Percentiles rank a stretch among this genome's conserved stretches.
Evolutionary conservation across 495 filamentous ascomycete species (phyloP).

Genomic region (Evernia prunastri): DNA sequence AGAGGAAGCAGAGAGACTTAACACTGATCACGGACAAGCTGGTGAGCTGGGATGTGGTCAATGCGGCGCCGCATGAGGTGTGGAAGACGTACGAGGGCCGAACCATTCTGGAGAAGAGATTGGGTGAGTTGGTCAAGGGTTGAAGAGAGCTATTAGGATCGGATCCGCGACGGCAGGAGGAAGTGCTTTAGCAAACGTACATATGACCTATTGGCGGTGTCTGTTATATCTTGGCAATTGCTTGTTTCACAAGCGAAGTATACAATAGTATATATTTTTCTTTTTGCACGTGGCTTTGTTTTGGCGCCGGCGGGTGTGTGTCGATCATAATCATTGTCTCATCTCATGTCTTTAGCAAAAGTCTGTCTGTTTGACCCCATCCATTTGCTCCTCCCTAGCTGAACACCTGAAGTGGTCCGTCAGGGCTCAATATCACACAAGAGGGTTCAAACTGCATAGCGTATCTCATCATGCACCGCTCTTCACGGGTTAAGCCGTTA

Average conservation of each 20-base stretch:
- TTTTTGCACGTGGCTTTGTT: conserved; percentile 7
- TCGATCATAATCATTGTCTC: background rate
- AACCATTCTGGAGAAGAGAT: conserved; percentile 60
- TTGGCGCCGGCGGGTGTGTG: background rate
- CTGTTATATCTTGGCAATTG: background rate
- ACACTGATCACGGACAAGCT: conserved; percentile 70
- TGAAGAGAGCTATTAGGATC: background rate
- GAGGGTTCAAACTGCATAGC: background rate
- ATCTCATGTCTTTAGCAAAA: background rate
- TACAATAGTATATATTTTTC: background rate
- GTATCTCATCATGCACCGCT: background rate
- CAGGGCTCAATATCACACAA: background rate
- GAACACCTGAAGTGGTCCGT: background rate
- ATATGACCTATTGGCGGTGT: conserved; percentile 3
- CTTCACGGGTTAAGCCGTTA: background rate
- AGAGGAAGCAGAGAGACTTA: conserved; percentile 70
- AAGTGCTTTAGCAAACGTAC: background rate
- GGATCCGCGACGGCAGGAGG: background rate
- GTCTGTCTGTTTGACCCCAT: background rate
- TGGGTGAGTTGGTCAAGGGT: conserved; percentile 50
- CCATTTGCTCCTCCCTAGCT: background rate
- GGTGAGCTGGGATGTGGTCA: conserved; percentile 78
- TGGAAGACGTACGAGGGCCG: conserved; percentile 68
- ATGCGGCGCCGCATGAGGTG: conserved; percentile 76
- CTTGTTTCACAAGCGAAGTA: background rate